Percentiles rank a stretch among this genome's conserved stretches.
phyloP scores from a whole-genome alignment of 495 filamentous ascomycete species.

The Xylaria sp. region DNA sequence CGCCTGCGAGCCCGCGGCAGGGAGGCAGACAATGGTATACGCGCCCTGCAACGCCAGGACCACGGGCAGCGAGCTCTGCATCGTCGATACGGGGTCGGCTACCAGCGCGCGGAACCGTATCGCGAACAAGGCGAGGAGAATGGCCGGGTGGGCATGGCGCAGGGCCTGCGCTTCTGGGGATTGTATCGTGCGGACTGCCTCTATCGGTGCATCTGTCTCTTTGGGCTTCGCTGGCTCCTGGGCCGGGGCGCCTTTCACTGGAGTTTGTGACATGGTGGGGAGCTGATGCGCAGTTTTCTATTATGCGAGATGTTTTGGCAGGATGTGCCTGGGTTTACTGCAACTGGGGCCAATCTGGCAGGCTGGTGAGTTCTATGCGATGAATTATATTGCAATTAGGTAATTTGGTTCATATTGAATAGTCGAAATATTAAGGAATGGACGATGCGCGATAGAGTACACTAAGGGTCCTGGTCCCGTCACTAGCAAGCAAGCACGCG shows the following conservation, averaged over 20 bases:
- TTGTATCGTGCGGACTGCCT: slow-evolving; percentile 43
- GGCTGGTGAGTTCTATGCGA: neutral
- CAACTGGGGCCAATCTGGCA: neutral
- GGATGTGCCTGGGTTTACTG: neutral
- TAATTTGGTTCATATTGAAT: neutral
- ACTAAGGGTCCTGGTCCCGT: neutral
- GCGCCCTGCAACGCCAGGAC: slow-evolving; percentile 68
- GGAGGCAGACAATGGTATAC: slow-evolving; percentile 77
- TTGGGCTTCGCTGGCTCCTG: slow-evolving; percentile 32
- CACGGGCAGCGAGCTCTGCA: slow-evolving; percentile 66
- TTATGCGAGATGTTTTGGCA: slow-evolving; percentile 7
- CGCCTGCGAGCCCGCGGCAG: slow-evolving; percentile 60
- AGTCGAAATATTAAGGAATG: neutral
- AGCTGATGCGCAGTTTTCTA: slow-evolving; percentile 12
- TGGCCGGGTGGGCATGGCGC: slow-evolving; percentile 65
- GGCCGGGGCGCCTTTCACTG: slow-evolving; percentile 28
- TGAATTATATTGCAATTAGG: neutral
- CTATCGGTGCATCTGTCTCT: slow-evolving; percentile 36
- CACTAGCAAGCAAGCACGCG: too few species aligned
- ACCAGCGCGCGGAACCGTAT: slow-evolving; percentile 72
- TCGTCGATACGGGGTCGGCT: slow-evolving; percentile 69
- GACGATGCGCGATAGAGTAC: neutral
- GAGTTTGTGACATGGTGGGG: slow-evolving; percentile 8
- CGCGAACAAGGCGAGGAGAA: slow-evolving; percentile 67
- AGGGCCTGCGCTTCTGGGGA: slow-evolving; percentile 43